Evolutionary conservation across 306 rosid genomes (phyloP).

Genomic region (Cercis canadensis): DNA sequence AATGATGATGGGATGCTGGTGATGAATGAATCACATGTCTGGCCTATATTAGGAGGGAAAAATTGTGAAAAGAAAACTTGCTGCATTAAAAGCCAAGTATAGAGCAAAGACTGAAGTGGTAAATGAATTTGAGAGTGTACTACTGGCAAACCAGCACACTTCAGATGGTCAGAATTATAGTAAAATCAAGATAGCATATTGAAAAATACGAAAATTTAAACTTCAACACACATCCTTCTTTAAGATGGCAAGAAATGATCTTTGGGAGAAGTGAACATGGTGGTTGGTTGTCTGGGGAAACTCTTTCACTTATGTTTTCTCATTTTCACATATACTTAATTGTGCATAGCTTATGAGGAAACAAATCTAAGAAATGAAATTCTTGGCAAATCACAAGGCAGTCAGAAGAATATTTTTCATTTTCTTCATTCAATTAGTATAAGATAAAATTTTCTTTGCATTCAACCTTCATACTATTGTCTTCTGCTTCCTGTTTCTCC

Average conservation of each 20-base stretch:
- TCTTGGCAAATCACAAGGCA: conserved; percentile 11
- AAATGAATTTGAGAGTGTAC: conserved; percentile 19
- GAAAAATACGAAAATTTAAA: not conserved
- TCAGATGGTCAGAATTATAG: conserved; percentile 10
- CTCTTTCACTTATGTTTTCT: not conserved
- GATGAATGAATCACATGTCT: conserved; percentile 21
- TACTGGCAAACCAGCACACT: conserved; percentile 4
- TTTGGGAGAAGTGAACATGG: conserved; percentile 14
- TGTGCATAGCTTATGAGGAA: conserved; percentile 15
- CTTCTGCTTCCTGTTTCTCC: conserved; percentile 55
- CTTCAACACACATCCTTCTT: conserved; percentile 4
- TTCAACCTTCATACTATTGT: conserved; percentile 48
- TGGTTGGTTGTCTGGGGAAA: not conserved
- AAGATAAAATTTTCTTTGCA: conserved; percentile 50
- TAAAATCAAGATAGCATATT: conserved; percentile 3
- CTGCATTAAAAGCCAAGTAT: conserved; percentile 17
- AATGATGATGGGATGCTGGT: conserved; percentile 31
- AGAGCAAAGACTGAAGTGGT: conserved; percentile 7
- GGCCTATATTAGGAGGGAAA: conserved; percentile 1
- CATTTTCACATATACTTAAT: not conserved
- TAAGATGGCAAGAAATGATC: conserved; percentile 6
- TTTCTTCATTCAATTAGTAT: not conserved
- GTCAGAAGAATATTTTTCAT: not conserved
- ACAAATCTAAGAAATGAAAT: conserved; percentile 2
- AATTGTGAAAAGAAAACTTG: conserved; percentile 22